Evolutionary conservation across 495 filamentous ascomycete species (phyloP), one percentile per base, ranked within the genome.

Genomic region (Apodospora peruviana): DNA sequence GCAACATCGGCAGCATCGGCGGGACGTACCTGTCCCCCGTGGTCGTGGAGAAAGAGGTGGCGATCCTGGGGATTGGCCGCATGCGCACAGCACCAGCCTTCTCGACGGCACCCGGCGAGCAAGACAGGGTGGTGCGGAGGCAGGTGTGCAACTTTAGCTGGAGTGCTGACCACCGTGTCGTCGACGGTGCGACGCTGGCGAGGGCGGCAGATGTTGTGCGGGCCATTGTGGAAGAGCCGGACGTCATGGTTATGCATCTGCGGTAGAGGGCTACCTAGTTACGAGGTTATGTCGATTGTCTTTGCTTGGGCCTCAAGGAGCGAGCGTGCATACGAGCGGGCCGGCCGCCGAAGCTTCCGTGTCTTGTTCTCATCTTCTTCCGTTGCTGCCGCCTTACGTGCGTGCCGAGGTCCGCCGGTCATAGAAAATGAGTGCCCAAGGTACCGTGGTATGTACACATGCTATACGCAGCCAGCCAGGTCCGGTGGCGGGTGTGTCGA

Each of bases 1-100:
- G 88, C 50, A 99, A 99, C 59, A 91, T 99, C 51, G 94, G 94
- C n/a, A 94, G 81, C 53, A 90, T 99, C 35, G 94, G 94, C 16
- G 94, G 94, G 3, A 91, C 86, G 0, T 95, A 94, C 56, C 82
- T 97, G 20, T 80, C 83, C 4, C 94, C 94, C 1, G 84, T 99
- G n/a, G 85, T 97, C 49, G 85, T 94, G 20, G 80, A 84, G 38
- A 84, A 75, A 36, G 91, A 99, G 65, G 87, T 96, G 18, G 90
- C 88, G 9, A 97, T 99, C 60, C 68, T 99, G 2, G 94, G 94
- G 1, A 72, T 99, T 25, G 94, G 94, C 7, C 82, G 84, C 61
- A 81, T 85, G 60, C 84, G 81, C 58, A 75, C 77, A 1, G 72
- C 88, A 20, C 88, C 87, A 11, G 82, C 81, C n/a, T 91, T 91